A percentile compares a stretch with the other conserved stretches of the same genome.
Evolutionary conservation across 805 yeast species (phyloP).

Genomic region (Metschnikowia noctiluminum): DNA sequence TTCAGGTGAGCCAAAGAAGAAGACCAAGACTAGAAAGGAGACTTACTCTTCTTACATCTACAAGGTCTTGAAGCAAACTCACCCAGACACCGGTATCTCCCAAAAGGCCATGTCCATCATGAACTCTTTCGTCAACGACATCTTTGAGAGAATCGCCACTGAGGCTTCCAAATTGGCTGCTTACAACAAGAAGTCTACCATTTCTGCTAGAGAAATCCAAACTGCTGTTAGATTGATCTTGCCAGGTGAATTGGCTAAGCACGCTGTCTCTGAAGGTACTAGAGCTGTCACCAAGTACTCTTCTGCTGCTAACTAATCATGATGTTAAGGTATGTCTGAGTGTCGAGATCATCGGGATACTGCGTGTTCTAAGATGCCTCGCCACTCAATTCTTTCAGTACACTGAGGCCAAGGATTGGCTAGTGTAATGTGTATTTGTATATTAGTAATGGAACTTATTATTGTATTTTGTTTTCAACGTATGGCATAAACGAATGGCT

Average conservation of each 20-base stretch:
- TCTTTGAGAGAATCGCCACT: slow-evolving; percentile 35
- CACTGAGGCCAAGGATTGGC: slow-evolving; percentile 18
- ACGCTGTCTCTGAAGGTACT: slow-evolving; percentile 39
- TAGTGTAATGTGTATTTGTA: slow-evolving; percentile 22
- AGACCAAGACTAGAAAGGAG: slow-evolving; percentile 37
- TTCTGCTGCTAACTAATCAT: slow-evolving; percentile 32
- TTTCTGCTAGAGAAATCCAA: slow-evolving; percentile 38
- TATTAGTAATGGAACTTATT: slow-evolving; percentile 23
- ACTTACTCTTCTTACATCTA: slow-evolving; percentile 37
- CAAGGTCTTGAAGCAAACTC: slow-evolving; percentile 39
- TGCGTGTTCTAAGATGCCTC: slow-evolving; percentile 15
- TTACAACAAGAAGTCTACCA: slow-evolving; percentile 39
- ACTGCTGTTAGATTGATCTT: slow-evolving; percentile 39
- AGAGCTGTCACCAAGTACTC: slow-evolving; percentile 41
- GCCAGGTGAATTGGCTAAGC: slow-evolving; percentile 41
- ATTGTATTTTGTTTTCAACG: slow-evolving; percentile 9
- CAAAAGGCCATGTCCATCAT: slow-evolving; percentile 39
- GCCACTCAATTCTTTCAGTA: slow-evolving; percentile 16
- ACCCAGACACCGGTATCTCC: slow-evolving; percentile 39
- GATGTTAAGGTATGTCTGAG: slow-evolving; percentile 16
- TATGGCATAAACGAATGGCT: neutral
- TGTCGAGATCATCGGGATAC: slow-evolving; percentile 8
- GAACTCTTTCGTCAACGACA: slow-evolving; percentile 38
- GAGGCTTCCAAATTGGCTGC: slow-evolving; percentile 40
- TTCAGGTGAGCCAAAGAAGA: slow-evolving; percentile 31